Conservation (phyloP, 2,329 filamentous ascomycete species). For the Nemania diffusa region DNA sequence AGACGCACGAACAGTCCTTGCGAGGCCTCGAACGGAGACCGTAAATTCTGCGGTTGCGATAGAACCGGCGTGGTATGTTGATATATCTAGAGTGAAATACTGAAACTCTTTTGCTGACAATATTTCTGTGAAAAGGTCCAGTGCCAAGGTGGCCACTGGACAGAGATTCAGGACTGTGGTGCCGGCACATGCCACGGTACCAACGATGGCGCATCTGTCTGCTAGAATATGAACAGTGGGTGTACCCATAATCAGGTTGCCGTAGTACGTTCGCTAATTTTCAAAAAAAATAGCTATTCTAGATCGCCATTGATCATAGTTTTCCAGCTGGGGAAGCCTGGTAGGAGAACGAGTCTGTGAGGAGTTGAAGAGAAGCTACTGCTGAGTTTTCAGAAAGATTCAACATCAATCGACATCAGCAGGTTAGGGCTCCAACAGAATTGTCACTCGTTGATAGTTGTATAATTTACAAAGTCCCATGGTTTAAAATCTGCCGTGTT, state of each 20-base stretch:
- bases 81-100: background rate
- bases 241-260: background rate
- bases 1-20: conserved; percentile 38
- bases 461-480: background rate
- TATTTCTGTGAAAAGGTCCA: conserved; percentile 25
- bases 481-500: background rate
- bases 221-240: conserved; percentile 2
- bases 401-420: conserved; percentile 1
- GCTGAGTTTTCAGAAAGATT: background rate
- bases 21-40: conserved; percentile 34
- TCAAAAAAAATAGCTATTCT: background rate
- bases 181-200: conserved; percentile 27
- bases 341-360: background rate
- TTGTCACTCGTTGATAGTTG: background rate
- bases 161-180: conserved; percentile 33
- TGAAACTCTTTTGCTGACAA: background rate
- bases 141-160: conserved; percentile 30
- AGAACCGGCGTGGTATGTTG: conserved; percentile 35
- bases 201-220: conserved; percentile 30
- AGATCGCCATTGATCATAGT: background rate
- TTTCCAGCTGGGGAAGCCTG: background rate
- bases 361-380: background rate
- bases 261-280: background rate
- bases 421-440: background rate
- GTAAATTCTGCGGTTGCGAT: conserved; percentile 37